phyloP scores from a whole-genome alignment of 495 filamentous ascomycete genomes.

The Margaritispora aquatica region DNA sequence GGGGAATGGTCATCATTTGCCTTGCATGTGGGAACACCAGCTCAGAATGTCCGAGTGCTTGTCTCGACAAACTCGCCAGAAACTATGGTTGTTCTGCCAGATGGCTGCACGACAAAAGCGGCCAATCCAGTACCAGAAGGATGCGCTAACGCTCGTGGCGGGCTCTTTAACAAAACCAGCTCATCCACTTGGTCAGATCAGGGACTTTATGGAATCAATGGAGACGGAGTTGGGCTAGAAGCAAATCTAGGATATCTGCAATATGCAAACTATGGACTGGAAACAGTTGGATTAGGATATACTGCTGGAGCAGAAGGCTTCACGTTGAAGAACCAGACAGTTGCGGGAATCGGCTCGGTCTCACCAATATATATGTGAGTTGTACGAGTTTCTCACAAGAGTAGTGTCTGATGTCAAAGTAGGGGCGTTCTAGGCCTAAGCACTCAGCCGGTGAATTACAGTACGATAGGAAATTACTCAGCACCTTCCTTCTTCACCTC shows the following conservation, averaged over 20 bases:
- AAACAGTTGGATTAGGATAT: constrained; percentile 43
- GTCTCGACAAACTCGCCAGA: constrained; percentile 31
- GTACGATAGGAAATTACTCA: constrained; percentile 22
- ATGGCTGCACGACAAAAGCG: constrained; percentile 31
- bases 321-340: constrained; percentile 37
- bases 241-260: constrained; percentile 36
- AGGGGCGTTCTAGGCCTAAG: background rate
- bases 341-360: constrained; percentile 36
- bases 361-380: constrained; percentile 45
- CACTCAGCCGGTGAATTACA: constrained; percentile 28
- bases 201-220: constrained; percentile 31
- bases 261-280: constrained; percentile 42
- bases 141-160: constrained; percentile 41
- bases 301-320: constrained; percentile 28
- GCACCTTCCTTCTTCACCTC: constrained; percentile 42
- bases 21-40: constrained; percentile 31
- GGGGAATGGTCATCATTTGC: constrained; percentile 34
- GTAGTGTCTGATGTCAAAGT: background rate
- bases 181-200: constrained; percentile 43
- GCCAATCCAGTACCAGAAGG: constrained; percentile 28
- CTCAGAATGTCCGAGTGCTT: constrained; percentile 31
- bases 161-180: constrained; percentile 37
- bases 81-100: constrained; percentile 32
- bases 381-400: background rate
- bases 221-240: constrained; percentile 33